Evolutionary conservation across 164 flowering plant genomes (phyloP), one percentile per base, ranked within the genome.

Genomic region (Dillenia turbinata): DNA sequence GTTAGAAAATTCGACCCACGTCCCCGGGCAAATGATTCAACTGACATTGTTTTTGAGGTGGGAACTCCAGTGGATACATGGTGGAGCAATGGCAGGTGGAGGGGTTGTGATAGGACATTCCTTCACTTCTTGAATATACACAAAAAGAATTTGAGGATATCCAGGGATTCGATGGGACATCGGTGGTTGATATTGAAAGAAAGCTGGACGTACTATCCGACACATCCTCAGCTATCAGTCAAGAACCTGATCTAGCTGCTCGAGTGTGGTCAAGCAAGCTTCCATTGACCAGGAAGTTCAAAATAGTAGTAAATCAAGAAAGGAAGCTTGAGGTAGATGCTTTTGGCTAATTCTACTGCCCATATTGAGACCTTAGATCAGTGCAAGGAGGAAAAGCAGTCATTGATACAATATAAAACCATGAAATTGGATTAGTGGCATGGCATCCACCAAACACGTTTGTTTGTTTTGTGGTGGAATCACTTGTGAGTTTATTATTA

Each of bases 31-130:
- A 58, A 53, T 49, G 66, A 75, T 61, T 73, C 60, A 33, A 13
- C 54, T 16, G 69, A 69, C 26, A 57, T 43, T 60, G 61, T 58
- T 52, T 70, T 81, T 56, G 78, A 73, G 55, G 71, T 88, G 62
- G 99, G 99, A 49, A 60, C 72, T 50, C 84, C 89, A 16, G 87
- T 90, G n/a, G 99, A 95, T 81, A 93, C 91, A 44, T 87, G 96
- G 97, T 95, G 99, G 96, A 83, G 83, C 69, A 96, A 92, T 90
- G 99, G 98, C 60, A 92, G 98, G 98, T 95, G 99, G 98, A 80
- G 98, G 99, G 15, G 87, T 92, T 52, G 66, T 95, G 47, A 74
- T 77, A 69, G 78, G 71, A 68, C n/a, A n/a, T n/a, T n/a, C n/a
- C n/a, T n/a, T n/a, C n/a, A n/a, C n/a, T 79, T 80, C 70, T 63